Conservation (phyloP, 306 rosid genomes). For the Styphnolobium japonicum region DNA sequence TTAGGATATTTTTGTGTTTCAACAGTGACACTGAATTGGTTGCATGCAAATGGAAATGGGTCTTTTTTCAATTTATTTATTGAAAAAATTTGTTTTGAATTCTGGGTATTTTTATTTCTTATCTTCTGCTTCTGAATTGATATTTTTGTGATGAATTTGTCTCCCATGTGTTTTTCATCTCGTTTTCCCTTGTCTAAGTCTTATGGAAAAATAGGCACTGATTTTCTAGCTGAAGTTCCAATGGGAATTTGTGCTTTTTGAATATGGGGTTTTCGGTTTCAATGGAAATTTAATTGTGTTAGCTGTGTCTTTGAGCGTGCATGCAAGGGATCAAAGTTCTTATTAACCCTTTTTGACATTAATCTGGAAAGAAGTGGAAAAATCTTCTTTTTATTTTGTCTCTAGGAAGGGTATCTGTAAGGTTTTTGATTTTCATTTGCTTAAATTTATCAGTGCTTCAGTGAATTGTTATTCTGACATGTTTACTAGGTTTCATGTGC, state of each 20-base stretch:
- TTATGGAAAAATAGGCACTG: not conserved
- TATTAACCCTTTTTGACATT: not conserved
- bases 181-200: not conserved
- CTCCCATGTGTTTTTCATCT: not conserved
- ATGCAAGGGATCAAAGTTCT: conserved; percentile 20
- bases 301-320: conserved; percentile 10
- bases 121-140: not conserved
- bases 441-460: not conserved
- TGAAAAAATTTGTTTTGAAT: conserved; percentile 5
- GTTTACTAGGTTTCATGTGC: not conserved
- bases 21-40: conserved; percentile 28
- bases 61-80: not conserved
- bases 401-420: not conserved
- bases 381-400: not conserved
- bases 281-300: not conserved
- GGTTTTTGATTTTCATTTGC: not conserved
- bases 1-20: not conserved
- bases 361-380: not conserved
- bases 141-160: conserved; percentile 5
- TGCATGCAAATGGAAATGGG: conserved; percentile 52
- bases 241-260: not conserved
- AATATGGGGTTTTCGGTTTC: conserved; percentile 26
- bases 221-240: not conserved
- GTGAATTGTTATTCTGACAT: not conserved
- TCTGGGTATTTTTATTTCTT: not conserved